Percentiles rank a stretch among this genome's conserved stretches.
phyloP scores from a whole-genome alignment of 73 alveolate genomes.

The Urostyla sp. region DNA sequence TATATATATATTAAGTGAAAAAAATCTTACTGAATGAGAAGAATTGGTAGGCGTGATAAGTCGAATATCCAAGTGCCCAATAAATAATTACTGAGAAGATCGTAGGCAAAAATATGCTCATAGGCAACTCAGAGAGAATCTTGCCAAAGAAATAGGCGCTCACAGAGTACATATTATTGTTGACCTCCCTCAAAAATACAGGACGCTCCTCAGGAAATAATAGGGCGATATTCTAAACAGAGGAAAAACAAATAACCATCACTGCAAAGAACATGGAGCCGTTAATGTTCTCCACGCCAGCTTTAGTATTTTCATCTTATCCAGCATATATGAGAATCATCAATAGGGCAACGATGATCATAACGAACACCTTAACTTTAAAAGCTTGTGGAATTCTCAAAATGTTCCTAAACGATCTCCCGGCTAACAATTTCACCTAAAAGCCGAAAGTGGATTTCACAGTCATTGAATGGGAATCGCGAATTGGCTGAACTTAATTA shows the following conservation, averaged over 20 bases:
- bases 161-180: slow-evolving; percentile 68
- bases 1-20: too few relatives aligned
- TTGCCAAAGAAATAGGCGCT: slow-evolving; percentile 71
- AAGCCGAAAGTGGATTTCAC: too few relatives aligned
- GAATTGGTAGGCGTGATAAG: slow-evolving; percentile 13
- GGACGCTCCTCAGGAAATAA: slow-evolving; percentile 73
- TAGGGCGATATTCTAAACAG: slow-evolving; percentile 52
- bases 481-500: too few relatives aligned
- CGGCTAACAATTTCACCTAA: background rate
- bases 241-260: too few relatives aligned
- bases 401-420: slow-evolving; percentile 7
- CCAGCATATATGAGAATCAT: background rate
- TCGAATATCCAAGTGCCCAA: slow-evolving; percentile 44
- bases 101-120: slow-evolving; percentile 25
- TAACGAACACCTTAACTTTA: background rate
- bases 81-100: slow-evolving; percentile 16
- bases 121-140: slow-evolving; percentile 68
- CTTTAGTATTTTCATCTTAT: background rate
- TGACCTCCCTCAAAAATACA: slow-evolving; percentile 74
- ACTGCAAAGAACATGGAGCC: too few relatives aligned
- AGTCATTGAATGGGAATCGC: too few relatives aligned
- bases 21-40: too few relatives aligned
- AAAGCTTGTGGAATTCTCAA: slow-evolving; percentile 34
- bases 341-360: background rate
- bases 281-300: background rate